Conservation (phyloP, 2,329 filamentous ascomycete genomes). For the Hortaea werneckii region DNA sequence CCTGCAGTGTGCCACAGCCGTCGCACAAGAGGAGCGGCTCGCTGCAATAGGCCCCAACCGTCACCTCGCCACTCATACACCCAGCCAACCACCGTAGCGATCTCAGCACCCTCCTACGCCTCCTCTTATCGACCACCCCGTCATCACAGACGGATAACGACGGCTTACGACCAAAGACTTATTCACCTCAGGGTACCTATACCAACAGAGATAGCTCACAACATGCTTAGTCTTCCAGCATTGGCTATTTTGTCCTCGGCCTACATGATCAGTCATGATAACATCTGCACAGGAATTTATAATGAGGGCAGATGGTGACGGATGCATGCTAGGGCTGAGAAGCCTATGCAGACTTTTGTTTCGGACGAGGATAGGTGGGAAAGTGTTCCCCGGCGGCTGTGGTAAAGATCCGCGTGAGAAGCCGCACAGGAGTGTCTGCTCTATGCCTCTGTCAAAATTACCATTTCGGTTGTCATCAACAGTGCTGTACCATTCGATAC, state of each 20-base stretch:
- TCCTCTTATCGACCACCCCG: neutral
- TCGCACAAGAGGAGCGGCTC: conserved; percentile 13
- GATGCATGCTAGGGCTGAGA: too few species aligned
- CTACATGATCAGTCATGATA: too few species aligned
- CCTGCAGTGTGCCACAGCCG: conserved; percentile 7
- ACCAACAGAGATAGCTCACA: conserved; percentile 14
- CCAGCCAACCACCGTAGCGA: conserved; percentile 2
- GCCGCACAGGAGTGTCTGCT: too few species aligned
- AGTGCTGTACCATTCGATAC: conserved; percentile 2
- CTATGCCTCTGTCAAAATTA: too few species aligned
- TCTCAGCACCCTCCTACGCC: conserved; percentile 2
- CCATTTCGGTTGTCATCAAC: conserved; percentile 1
- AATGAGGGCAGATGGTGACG: too few species aligned
- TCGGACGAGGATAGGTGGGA: too few species aligned
- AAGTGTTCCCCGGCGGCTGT: too few species aligned
- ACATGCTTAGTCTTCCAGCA: conserved; percentile 6
- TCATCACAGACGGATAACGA: conserved; percentile 14
- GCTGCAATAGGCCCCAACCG: conserved; percentile 11
- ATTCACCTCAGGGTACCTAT: conserved; percentile 28
- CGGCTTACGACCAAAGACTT: conserved; percentile 26
- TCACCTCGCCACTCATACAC: conserved; percentile 7
- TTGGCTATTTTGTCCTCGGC: neutral
- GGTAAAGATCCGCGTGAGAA: too few species aligned
- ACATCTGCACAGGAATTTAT: too few species aligned
- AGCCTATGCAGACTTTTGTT: too few species aligned